These are phyloP conservation scores for Saccharomycopsis sp. DNA, from an alignment of 805 yeast species.

Conservation along the genomic window DNA sequence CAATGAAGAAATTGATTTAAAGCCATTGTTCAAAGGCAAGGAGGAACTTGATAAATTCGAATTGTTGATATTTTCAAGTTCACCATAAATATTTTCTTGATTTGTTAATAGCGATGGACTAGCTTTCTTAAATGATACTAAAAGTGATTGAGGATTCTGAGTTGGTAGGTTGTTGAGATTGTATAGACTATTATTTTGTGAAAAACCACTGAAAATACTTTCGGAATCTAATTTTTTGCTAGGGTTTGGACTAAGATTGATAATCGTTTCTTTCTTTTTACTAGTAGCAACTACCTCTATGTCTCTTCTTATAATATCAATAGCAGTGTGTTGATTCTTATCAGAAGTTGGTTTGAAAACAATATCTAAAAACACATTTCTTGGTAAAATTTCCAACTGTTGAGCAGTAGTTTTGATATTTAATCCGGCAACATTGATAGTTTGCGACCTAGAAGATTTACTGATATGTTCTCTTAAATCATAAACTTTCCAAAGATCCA, in stretches of 20 bases:
- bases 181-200: neutral
- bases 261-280: slow-evolving; percentile 4
- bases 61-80: slow-evolving; percentile 23
- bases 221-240: slow-evolving; percentile 4
- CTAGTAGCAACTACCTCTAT: too few species aligned
- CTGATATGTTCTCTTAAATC: slow-evolving; percentile 57
- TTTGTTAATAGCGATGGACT: slow-evolving; percentile 30
- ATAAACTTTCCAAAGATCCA: slow-evolving; percentile 76
- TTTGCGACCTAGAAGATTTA: slow-evolving; percentile 37
- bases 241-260: neutral
- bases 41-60: neutral
- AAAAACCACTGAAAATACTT: slow-evolving; percentile 7
- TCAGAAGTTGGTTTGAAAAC: slow-evolving; percentile 20
- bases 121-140: slow-evolving; percentile 28
- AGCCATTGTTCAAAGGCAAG: slow-evolving; percentile 28
- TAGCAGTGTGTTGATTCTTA: neutral
- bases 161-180: too few species aligned
- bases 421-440: slow-evolving; percentile 15
- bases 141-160: slow-evolving; percentile 21
- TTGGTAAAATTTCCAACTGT: slow-evolving; percentile 33
- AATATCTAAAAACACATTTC: slow-evolving; percentile 42
- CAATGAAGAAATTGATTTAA: slow-evolving; percentile 22
- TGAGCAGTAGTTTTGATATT: slow-evolving; percentile 21
- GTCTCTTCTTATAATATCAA: too few species aligned
- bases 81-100: slow-evolving; percentile 36